phyloP scores from a whole-genome alignment of 768 basidiomycete genomes.

The Tulasnella sp. region DNA sequence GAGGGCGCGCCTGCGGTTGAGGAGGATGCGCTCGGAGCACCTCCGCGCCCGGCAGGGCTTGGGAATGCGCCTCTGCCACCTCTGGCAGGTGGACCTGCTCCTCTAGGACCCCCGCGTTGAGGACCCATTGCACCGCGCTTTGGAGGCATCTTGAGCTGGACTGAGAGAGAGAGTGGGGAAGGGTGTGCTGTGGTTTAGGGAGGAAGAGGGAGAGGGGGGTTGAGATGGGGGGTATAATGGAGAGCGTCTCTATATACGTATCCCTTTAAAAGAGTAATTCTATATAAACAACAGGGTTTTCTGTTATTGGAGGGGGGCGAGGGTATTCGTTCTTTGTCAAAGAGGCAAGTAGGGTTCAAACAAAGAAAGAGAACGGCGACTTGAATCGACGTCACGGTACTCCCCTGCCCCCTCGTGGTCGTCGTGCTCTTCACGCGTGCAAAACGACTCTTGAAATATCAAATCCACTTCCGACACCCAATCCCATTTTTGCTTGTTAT shows the following conservation, averaged over 20 bases:
- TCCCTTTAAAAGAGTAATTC: neutral
- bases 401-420: neutral
- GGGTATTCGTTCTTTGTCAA: neutral
- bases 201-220: neutral
- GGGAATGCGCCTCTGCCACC: neutral
- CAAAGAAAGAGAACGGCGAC: neutral
- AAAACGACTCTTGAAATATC: too few relatives aligned
- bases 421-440: neutral
- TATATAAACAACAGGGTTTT: neutral
- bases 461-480: too few relatives aligned
- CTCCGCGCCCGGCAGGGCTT: neutral
- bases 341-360: neutral
- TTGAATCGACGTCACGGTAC: neutral
- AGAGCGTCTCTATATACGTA: neutral
- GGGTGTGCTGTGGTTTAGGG: neutral
- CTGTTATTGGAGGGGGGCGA: neutral
- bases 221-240: neutral
- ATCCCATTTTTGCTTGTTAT: too few relatives aligned
- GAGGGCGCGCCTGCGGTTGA: neutral
- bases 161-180: neutral
- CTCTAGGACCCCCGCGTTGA: neutral
- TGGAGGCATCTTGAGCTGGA: neutral
- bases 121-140: neutral
- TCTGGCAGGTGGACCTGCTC: neutral
- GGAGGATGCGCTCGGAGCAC: neutral